Evolutionary conservation across 176 grass and related monocot species (phyloP).

Genomic region (Saccharum spontaneum): DNA sequence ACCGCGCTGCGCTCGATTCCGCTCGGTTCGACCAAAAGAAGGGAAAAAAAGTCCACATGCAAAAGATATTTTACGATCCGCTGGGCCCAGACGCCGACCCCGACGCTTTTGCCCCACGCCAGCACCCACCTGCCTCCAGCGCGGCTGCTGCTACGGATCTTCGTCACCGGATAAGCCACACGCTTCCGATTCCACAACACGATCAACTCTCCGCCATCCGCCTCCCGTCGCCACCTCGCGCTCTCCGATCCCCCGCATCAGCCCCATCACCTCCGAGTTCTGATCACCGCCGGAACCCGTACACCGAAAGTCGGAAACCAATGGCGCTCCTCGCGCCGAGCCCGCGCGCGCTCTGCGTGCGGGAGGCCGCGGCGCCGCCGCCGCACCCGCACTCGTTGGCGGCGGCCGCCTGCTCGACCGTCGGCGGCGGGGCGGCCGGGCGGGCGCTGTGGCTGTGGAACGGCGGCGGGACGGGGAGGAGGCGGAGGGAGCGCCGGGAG

Average conservation of each 20-base stretch:
- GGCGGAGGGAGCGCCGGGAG: not conserved
- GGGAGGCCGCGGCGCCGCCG: conserved; percentile 19
- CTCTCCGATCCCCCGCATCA: conserved; percentile 18
- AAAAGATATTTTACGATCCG: conserved; percentile 38
- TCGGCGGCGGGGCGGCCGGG: conserved; percentile 38
- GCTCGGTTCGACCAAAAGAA: not conserved
- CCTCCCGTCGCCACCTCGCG: not conserved
- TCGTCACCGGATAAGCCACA: not conserved
- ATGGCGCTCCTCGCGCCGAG: conserved; percentile 66
- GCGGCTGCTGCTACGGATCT: not conserved
- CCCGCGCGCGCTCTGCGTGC: conserved; percentile 45
- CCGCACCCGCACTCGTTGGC: conserved; percentile 14
- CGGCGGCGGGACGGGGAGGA: not conserved
- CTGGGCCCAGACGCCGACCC: not conserved
- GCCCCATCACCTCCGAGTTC: not conserved
- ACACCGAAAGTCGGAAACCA: not conserved
- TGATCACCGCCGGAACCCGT: not conserved
- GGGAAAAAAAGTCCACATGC: not conserved
- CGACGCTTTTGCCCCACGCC: conserved; percentile 19
- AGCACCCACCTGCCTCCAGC: not conserved
- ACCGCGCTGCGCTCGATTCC: not conserved
- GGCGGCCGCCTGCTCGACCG: conserved; percentile 41
- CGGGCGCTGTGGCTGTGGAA: conserved; percentile 23
- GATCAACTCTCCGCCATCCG: conserved; percentile 10
- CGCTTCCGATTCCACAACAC: not conserved